Evolutionary conservation across 2,329 filamentous ascomycete species (phyloP), one percentile per base, ranked within the genome.

Genomic region (Dactylellina parvicollis): DNA sequence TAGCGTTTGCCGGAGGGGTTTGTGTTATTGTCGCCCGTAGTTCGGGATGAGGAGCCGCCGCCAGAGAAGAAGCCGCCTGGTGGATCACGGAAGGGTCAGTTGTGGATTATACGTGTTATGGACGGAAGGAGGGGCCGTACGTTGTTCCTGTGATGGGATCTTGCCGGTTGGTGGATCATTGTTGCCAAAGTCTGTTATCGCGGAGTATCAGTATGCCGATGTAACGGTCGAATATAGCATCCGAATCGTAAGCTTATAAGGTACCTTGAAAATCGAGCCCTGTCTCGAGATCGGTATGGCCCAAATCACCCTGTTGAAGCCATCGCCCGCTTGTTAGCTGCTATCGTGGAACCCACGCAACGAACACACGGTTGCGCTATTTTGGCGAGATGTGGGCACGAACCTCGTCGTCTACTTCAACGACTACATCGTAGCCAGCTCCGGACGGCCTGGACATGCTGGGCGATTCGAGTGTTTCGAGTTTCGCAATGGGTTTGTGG

Each of bases 231-330:
- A 40, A 38, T 16, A 64, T 32, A 44, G 55, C 5, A 42, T 18
- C 42, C 2, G 20, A 40, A 20, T 34, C 59, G 42, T 44, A 40
- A 46, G 78, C 83, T 77, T 83, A 89, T 87, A 89, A 76, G 12
- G 93, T 97, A 80, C 89, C 91, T 85, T 99, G 95, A 84, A 99
- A 99, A 86, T 98, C 95, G 81, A 99, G 92, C 83, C 98, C 95
- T 82, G 97, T 94, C 85, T 97, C 92, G 22, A 99, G 90, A 82
- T 99, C 95, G 66, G 95, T 99, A 83, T 97, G 93, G 79, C 95
- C 95, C 80, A 99, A 89, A 83, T 99, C 95, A 79, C 94, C 94
- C 93, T 98, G 80, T 70, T 12, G 22, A 28, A 26, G n/a, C n/a
- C n/a, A n/a, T n/a, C n/a, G n/a, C n/a, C n/a, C n/a, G 10, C 1